Evolutionary conservation across 768 basidiomycete species (phyloP).

Genomic region (Clavulina sp.): DNA sequence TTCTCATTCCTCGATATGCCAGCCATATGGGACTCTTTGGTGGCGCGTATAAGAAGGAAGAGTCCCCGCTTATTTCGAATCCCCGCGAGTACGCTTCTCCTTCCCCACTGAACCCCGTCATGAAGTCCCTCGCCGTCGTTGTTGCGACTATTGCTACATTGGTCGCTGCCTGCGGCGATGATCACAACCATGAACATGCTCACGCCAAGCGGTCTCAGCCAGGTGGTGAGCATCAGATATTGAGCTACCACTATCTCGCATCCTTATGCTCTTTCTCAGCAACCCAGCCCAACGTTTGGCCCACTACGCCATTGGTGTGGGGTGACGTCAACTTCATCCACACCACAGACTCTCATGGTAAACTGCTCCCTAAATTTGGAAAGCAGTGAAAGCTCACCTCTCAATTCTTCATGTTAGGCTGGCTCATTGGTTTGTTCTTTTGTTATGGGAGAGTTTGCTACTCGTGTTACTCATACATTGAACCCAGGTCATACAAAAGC

Average conservation of each 20-base stretch:
- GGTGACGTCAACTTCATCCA: constrained; percentile 78
- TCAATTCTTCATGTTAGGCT: constrained; percentile 2
- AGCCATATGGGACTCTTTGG: no score
- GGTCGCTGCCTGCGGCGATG: not conserved
- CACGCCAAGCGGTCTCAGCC: not conserved
- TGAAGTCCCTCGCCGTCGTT: no score
- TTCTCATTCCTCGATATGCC: no score
- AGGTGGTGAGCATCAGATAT: no score
- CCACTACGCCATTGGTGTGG: constrained; percentile 58
- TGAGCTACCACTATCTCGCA: no score
- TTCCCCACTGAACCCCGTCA: no score
- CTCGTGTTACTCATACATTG: not conserved
- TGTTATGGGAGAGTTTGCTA: constrained; percentile 1
- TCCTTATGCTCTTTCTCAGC: no score
- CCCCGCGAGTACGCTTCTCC: no score
- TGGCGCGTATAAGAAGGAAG: no score
- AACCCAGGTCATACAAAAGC: constrained; percentile 64
- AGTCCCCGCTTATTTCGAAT: no score
- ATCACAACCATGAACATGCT: not conserved
- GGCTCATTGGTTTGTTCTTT: constrained; percentile 6
- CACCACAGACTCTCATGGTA: constrained; percentile 65
- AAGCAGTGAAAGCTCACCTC: not conserved
- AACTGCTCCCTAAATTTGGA: not conserved
- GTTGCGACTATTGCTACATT: not conserved
- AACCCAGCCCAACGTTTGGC: constrained; percentile 28